Percentiles rank a stretch among this genome's conserved stretches.
Conservation (phyloP, 768 basidiomycete genomes). For the Tylopilus cervinicoccineus region DNA sequence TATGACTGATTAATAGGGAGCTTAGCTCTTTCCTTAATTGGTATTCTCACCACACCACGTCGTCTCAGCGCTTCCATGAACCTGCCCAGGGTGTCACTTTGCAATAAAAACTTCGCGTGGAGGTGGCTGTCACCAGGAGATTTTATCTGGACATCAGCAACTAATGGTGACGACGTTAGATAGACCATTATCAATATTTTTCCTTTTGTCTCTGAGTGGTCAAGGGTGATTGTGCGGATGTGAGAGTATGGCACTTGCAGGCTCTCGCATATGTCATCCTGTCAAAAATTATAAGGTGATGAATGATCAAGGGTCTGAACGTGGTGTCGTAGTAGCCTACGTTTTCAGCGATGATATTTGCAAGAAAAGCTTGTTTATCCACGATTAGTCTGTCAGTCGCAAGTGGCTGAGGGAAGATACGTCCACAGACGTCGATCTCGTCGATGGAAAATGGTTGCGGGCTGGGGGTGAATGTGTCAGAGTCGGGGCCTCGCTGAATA, state of each 20-base stretch:
- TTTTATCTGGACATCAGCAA: slow-evolving; percentile 31
- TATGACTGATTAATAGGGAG: slow-evolving; percentile 8
- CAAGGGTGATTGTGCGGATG: slow-evolving; percentile 24
- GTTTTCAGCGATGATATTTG: slow-evolving; percentile 38
- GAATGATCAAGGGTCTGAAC: not conserved
- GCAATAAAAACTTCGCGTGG: slow-evolving; percentile 38
- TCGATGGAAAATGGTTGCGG: slow-evolving; percentile 55
- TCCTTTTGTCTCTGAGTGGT: slow-evolving; percentile 21
- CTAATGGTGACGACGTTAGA: slow-evolving; percentile 36
- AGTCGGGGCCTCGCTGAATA: not conserved
- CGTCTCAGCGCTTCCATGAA: slow-evolving; percentile 41
- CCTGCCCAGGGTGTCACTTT: slow-evolving; percentile 28
- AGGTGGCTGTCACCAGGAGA: slow-evolving; percentile 16
- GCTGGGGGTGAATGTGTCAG: slow-evolving; percentile 30
- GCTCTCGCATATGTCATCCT: slow-evolving; percentile 52
- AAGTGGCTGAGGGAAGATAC: slow-evolving; percentile 33
- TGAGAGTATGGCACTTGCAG: slow-evolving; percentile 42
- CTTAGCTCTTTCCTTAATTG: not conserved
- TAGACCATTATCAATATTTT: slow-evolving; percentile 27
- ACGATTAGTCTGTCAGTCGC: slow-evolving; percentile 46
- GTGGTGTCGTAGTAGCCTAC: slow-evolving; percentile 5
- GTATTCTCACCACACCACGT: slow-evolving; percentile 44
- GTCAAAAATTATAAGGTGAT: slow-evolving; percentile 3
- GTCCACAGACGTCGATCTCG: slow-evolving; percentile 36
- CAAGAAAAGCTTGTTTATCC: slow-evolving; percentile 49